Conservation (phyloP, 2,329 filamentous ascomycete genomes). For the Nannizziopsis barbatae region DNA sequence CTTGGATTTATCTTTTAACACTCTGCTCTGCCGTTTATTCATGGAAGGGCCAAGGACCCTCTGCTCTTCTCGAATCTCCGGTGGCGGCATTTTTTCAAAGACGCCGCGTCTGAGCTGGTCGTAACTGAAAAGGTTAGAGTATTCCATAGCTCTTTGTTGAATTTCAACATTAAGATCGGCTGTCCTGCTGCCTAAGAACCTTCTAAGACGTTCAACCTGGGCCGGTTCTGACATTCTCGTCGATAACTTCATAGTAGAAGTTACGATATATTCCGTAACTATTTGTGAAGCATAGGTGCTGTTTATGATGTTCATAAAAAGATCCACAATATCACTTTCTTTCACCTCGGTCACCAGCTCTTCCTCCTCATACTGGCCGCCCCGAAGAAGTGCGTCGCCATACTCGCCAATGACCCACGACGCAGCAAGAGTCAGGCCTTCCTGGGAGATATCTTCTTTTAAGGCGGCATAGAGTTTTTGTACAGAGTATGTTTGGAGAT, state of each 20-base stretch:
- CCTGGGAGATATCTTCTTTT: conserved; percentile 95
- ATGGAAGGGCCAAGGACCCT: conserved; percentile 75
- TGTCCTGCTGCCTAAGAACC: conserved; percentile 64
- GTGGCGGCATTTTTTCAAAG: conserved; percentile 92
- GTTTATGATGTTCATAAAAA: conserved; percentile 86
- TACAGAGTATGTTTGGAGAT: conserved; percentile 90
- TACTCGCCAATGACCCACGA: conserved; percentile 98
- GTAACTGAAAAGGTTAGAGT: conserved; percentile 83
- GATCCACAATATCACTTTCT: conserved; percentile 79
- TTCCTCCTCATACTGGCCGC: conserved; percentile 87
- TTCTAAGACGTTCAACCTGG: conserved; percentile 77
- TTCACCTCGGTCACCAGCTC: conserved; percentile 73
- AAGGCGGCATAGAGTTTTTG: conserved; percentile 86
- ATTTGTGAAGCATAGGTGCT: conserved; percentile 89
- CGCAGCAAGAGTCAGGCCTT: conserved; percentile 82
- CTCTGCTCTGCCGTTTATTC: conserved; percentile 50
- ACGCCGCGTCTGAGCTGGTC: conserved; percentile 82
- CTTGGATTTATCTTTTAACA: conserved; percentile 63
- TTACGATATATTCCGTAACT: conserved; percentile 91
- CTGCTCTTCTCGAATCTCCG: conserved; percentile 92
- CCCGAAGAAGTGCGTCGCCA: conserved; percentile 75
- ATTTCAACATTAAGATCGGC: conserved; percentile 89
- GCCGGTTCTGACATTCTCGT: conserved; percentile 70
- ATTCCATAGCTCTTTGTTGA: conserved; percentile 91
- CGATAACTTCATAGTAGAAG: conserved; percentile 86